Percentiles rank a stretch among this genome's conserved stretches.
Conservation (phyloP, 805 yeast species). For the Kluyveromyces siamensis region DNA sequence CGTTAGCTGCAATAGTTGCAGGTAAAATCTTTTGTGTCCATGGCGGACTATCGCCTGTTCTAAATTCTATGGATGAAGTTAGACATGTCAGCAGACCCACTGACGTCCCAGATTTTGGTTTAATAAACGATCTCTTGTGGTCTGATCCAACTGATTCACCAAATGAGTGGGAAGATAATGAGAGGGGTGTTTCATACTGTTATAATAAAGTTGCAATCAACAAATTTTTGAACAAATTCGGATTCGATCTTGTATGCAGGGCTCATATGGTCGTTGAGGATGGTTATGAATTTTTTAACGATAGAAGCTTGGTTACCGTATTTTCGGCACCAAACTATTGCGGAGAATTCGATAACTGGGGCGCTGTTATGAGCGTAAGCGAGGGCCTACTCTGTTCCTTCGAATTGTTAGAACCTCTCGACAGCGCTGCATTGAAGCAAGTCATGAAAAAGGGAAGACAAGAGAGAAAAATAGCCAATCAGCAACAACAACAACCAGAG, state of each 20-base stretch:
- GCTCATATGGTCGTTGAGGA: constrained; percentile 90
- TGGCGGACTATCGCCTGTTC: constrained; percentile 73
- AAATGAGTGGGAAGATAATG: constrained; percentile 69
- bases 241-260: constrained; percentile 68
- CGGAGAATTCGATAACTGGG: constrained; percentile 69
- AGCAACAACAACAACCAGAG: constrained; percentile 17
- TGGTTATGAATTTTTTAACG: constrained; percentile 76
- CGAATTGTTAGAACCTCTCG: constrained; percentile 89
- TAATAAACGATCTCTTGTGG: constrained; percentile 73
- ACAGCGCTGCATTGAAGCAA: constrained; percentile 84
- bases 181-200: constrained; percentile 74
- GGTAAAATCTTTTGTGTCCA: constrained; percentile 89
- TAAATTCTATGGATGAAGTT: constrained; percentile 56
- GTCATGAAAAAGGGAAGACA: constrained; percentile 91
- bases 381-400: constrained; percentile 89
- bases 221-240: constrained; percentile 53
- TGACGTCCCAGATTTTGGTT: constrained; percentile 73
- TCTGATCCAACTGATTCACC: constrained; percentile 62
- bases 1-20: constrained; percentile 92
- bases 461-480: constrained; percentile 61
- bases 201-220: constrained; percentile 70
- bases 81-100: constrained; percentile 70
- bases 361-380: constrained; percentile 95
- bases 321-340: constrained; percentile 72
- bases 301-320: constrained; percentile 65